A percentile compares a stretch with the other conserved stretches of the same genome.
phyloP scores from a whole-genome alignment of 306 rosid species.

The Cyclanthera cordifolia region DNA sequence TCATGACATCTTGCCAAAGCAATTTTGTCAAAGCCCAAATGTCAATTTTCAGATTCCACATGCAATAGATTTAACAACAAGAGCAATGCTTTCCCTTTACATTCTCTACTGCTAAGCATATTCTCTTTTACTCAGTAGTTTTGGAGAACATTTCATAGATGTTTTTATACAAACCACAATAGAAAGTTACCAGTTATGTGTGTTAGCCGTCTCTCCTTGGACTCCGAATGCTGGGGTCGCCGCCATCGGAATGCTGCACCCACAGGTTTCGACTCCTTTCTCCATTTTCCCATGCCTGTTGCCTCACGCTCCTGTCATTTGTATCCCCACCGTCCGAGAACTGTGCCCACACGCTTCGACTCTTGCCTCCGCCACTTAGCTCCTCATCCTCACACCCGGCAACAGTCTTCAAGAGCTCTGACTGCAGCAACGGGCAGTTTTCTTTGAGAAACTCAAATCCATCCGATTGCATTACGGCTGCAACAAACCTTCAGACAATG shows the following conservation, averaged over 20 bases:
- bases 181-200: not conserved
- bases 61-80: not conserved
- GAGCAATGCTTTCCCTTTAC: constrained; percentile 10
- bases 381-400: constrained; percentile 80
- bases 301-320: constrained; percentile 70
- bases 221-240: constrained; percentile 51
- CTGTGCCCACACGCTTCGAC: constrained; percentile 90
- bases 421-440: constrained; percentile 75
- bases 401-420: constrained; percentile 83
- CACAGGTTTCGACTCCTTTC: constrained; percentile 60
- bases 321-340: constrained; percentile 89
- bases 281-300: constrained; percentile 77
- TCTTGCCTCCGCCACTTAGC: constrained; percentile 72
- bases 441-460: constrained; percentile 92
- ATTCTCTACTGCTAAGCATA: not conserved
- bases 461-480: constrained; percentile 97
- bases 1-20: constrained; percentile 1
- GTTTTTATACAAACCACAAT: constrained; percentile 7
- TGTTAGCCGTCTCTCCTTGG: constrained; percentile 58
- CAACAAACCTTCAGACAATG: constrained; percentile 10
- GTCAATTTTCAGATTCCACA: not conserved
- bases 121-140: not conserved
- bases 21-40: not conserved
- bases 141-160: not conserved
- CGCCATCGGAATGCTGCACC: constrained; percentile 70